Evolutionary conservation across 768 basidiomycete species (phyloP).

Genomic region (Leccinum aurantiacum): DNA sequence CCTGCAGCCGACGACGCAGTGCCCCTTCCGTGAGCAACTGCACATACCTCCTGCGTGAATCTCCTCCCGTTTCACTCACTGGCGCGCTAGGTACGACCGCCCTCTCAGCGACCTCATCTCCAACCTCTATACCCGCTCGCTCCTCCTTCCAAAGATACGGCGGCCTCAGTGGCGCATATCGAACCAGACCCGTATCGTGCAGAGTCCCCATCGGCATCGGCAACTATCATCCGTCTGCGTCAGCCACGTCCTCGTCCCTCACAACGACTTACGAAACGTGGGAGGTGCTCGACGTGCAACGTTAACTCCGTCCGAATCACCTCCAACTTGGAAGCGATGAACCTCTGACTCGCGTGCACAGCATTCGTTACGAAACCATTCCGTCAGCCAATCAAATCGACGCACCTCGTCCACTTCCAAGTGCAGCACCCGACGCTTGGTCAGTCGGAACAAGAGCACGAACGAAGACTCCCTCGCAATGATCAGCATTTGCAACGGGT

Average conservation of each 20-base stretch:
- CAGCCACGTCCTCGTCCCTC: not conserved
- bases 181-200: not conserved
- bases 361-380: not conserved
- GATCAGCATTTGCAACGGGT: conserved; percentile 21
- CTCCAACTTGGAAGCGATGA: conserved; percentile 18
- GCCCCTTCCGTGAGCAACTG: not conserved
- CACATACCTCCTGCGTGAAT: not conserved
- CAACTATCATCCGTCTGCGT: not conserved
- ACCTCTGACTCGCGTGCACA: conserved; percentile 7
- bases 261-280: not conserved
- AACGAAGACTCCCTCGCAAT: conserved; percentile 20
- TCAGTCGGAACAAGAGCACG: conserved; percentile 21
- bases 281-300: not conserved
- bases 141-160: not conserved
- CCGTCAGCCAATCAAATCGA: not conserved
- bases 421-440: conserved; percentile 19
- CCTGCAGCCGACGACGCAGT: not conserved
- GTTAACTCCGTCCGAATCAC: conserved; percentile 21
- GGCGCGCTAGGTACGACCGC: not conserved
- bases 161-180: not conserved
- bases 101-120: not conserved
- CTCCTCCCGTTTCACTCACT: not conserved
- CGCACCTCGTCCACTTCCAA: conserved; percentile 29
- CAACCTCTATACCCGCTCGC: not conserved
- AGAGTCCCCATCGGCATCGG: not conserved